These are phyloP conservation scores for Macrolepiota albuminosa DNA, from an alignment of 768 basidiomycete species.

Conservation along the genomic window DNA sequence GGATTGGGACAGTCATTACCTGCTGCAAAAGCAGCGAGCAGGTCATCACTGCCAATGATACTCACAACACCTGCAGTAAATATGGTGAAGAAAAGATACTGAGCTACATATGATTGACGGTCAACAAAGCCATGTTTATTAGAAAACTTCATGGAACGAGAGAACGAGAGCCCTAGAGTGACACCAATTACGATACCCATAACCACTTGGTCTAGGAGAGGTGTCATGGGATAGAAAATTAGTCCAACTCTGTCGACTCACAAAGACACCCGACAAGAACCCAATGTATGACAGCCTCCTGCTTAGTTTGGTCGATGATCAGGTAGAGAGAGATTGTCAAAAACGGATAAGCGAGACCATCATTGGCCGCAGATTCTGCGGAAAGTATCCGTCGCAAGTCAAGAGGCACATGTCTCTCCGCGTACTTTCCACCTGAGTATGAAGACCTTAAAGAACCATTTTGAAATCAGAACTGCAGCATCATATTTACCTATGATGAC, in stretches of 20 bases:
- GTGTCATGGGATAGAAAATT: neutral
- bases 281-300: conserved; percentile 78
- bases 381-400: conserved; percentile 79
- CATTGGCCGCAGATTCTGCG: conserved; percentile 92
- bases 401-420: conserved; percentile 60
- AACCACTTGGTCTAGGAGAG: conserved; percentile 65
- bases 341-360: conserved; percentile 94
- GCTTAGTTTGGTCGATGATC: conserved; percentile 58
- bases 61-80: conserved; percentile 78
- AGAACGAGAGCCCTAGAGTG: conserved; percentile 56
- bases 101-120: conserved; percentile 83
- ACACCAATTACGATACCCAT: conserved; percentile 70
- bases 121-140: conserved; percentile 63
- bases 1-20: conserved; percentile 32
- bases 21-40: conserved; percentile 85
- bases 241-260: conserved; percentile 22
- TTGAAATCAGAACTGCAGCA: neutral
- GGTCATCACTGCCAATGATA: conserved; percentile 80
- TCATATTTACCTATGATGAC: conserved; percentile 59
- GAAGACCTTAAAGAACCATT: no score
- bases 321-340: conserved; percentile 84
- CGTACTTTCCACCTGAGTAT: conserved; percentile 60
- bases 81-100: conserved; percentile 69
- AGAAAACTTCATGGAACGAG: conserved; percentile 67
- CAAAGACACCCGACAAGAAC: conserved; percentile 81